Evolutionary conservation across 2,329 filamentous ascomycete species (phyloP), one percentile per base, ranked within the genome.

Genomic region (Ophiostoma fasciatum): DNA sequence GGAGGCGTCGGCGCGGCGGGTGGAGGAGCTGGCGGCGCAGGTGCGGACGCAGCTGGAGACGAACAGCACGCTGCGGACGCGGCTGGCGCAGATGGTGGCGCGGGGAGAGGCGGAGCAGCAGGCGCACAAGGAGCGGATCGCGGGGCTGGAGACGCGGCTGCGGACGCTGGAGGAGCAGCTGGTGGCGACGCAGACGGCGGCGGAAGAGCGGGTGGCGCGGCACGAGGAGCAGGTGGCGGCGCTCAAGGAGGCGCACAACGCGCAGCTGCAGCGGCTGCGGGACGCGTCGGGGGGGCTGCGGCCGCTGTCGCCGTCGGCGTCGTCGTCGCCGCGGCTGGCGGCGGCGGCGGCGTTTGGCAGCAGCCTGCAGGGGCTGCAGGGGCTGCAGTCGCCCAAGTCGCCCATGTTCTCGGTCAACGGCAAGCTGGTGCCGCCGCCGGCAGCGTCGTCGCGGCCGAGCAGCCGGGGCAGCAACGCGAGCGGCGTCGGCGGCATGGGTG

Each of bases 41-140:
- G 84, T 94, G 18, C 76, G 78, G 38, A 66, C 75, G 38, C 88
- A 94, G 56, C 67, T 96, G 28, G 63, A 75, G n/a, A 71, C 71
- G 22, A 96, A 96, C 55, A 66, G 71, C 26, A 66, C 71, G 20
- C 66, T 98, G 33, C 78, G 85, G 38, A 64, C 71, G 38, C 80
- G 88, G 28, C 74, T 98, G 3, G 64, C 78, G 7, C 72, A 82
- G 15, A 84, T 87, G 1, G 82, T 96, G 26, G 64, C 74, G 35
- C 81, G 84, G 44, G 87, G 88, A 39, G 88, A 96, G 49, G 67
- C 69, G 22, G 83, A 90, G 48, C 87, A 93, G 53, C 77, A 78
- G 49, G 62, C 75, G 41, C 92, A 85, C 43, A 81, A 81, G 12
- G 68, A 74, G 35, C 80, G 82, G 49, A 94, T 98, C 53, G 82